phyloP scores from a whole-genome alignment of 2,329 filamentous ascomycete species.

The Aspergillus pseudoglaucus region DNA sequence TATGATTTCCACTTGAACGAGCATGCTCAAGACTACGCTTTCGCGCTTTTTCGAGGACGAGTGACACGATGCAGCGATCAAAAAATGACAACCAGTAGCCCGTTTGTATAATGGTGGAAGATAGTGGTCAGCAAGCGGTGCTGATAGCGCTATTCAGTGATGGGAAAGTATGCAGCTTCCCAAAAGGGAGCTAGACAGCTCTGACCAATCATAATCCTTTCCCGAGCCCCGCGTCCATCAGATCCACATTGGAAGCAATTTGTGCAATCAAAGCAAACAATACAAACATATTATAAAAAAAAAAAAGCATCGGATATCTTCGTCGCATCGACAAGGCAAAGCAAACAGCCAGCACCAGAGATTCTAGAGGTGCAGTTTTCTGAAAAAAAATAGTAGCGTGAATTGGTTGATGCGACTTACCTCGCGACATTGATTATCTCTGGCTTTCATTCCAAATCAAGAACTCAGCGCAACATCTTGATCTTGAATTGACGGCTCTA shows the following conservation, averaged over 20 bases:
- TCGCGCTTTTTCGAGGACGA: too few relatives aligned
- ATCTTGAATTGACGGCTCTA: background rate
- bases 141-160: too few relatives aligned
- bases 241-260: background rate
- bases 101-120: too few relatives aligned
- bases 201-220: background rate
- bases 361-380: background rate
- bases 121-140: too few relatives aligned
- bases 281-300: conserved; percentile 14
- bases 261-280: background rate
- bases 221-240: background rate
- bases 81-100: too few relatives aligned
- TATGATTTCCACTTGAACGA: too few relatives aligned
- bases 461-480: background rate
- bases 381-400: too few relatives aligned
- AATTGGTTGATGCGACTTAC: background rate
- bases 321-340: background rate
- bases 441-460: too few relatives aligned
- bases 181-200: background rate
- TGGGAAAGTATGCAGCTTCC: too few relatives aligned
- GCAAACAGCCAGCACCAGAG: background rate
- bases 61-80: too few relatives aligned
- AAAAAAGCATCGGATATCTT: conserved; percentile 7
- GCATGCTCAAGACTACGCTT: too few relatives aligned
- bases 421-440: background rate